Base-by-base conservation (phyloP, 2,329 filamentous ascomycete species). In the Trichoderma koningiopsis region DNA sequence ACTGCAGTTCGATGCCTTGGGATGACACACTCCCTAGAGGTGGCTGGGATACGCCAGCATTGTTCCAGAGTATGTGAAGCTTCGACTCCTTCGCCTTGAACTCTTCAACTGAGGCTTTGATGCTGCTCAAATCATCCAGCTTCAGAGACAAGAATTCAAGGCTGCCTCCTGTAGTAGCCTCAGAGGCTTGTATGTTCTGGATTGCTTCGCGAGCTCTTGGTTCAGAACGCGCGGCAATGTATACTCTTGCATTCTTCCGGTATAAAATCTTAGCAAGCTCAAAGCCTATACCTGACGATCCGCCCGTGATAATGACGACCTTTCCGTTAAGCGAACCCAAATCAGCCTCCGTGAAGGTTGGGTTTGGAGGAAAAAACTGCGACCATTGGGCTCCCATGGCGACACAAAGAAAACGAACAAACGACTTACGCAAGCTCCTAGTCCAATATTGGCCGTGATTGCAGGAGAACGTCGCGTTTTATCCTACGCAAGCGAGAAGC, bases 181-280 rank as follows among this genome's bases (percentile, higher is more conserved):
- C 72, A 4, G 81, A 77, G 11, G 73, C 63, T 58, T 80, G 75
- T 70, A 86, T 82, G 16, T 75, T 69, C 5, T 74, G 72, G 53
- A 87, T 83, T 33, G 83, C 82, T 0, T 74, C 64, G 5, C 77
- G 75, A 35, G 79, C 82, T 70, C 83, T 83, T 11, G 78, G 74
- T 29, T 77, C 71, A 4, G 79, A 81, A 47, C 85, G 83, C 1
- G 81, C 81, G 4, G 84, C 83, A 43, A 87, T 75, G 74, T 87
- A 88, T 31, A 88, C 82, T 4, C 78, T 86, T 47, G 78, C 85
- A 68, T 85, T 83, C 31, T 80, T 81, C 5, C 77, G 74, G 75
- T 88, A 88, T 19, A 89, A 79, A 5, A 87, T 82, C 35, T 80
- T 80, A 61, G 77, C 78, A n/a, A 87, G 78, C 71, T 86, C 83